Base-by-base conservation (phyloP, 495 filamentous ascomycete genomes). In the Tuber brumale region DNA sequence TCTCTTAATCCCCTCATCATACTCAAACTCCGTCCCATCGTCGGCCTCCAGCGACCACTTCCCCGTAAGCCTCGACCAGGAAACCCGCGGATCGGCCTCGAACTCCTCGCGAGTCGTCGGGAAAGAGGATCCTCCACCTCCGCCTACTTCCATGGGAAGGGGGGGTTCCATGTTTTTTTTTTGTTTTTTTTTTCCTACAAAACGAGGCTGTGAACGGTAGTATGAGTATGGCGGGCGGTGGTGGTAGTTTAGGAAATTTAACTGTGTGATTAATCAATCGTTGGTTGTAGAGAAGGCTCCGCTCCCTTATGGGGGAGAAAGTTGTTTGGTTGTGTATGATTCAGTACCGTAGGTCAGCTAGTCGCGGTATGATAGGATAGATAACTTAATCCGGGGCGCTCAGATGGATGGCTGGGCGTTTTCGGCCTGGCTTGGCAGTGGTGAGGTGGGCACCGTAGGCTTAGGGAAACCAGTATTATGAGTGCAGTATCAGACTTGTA, bases 1-100 rank as follows among this genome's bases (percentile, higher is more conserved):
- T 85, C 92, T 89, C 86, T 89, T 90, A 74, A 92, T 81, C 19
- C 84, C 87, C 18, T 87, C 85, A 84, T 95, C 90, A 84, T 89
- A 97, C 80, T 94, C 92, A 85, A 90, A 97, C 81, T 97, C 94
- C 71, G 89, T 87, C 35, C 93, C 94, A 83, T 94, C 90, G 23
- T 94, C 93, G 41, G 93, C 90, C 74, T 97, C 94, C 0, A 96
- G 88, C 37, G 94, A 89, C 84, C 90, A 94, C 81, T 92, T 95
- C 76, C 90, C 86, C 84, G 94, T 91, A 72, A 92, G 85, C 81
- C 90, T 92, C 5, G 92, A 95, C 85, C 90, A 97, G 0, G 93
- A 94, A 77, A 97, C 91, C 76, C 95, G 92, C 37, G 91, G 88
- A 82, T 98, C 95, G 74, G 86, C 85, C 76, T 92, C 90, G 83